These are phyloP conservation scores for Musa itinerans DNA, from an alignment of 176 grass and related monocot genomes.

Conservation along the genomic window DNA sequence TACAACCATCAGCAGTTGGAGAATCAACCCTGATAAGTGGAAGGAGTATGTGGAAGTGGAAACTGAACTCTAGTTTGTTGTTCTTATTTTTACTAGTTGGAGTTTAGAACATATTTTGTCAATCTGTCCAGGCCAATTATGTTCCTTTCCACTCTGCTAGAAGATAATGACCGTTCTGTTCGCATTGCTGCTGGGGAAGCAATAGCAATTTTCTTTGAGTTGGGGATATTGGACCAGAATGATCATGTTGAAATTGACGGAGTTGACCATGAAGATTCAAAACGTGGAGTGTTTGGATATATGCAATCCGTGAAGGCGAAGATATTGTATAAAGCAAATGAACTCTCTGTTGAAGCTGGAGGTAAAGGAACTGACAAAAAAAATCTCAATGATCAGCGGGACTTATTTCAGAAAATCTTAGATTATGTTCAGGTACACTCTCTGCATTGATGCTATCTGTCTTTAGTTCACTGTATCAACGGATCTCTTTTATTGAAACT, in stretches of 20 bases:
- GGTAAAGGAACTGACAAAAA: conserved; percentile 96
- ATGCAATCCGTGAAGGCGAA: conserved; percentile 87
- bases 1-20: conserved; percentile 73
- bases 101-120: background rate
- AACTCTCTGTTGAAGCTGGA: conserved; percentile 70
- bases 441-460: conserved; percentile 1
- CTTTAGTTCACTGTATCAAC: background rate
- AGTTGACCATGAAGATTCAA: conserved; percentile 35
- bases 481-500: background rate
- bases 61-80: conserved; percentile 11
- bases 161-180: conserved; percentile 65
- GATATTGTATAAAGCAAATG: conserved; percentile 50
- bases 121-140: conserved; percentile 41
- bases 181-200: conserved; percentile 97
- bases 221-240: conserved; percentile 55
- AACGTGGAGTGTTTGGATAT: conserved; percentile 53
- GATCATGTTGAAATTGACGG: conserved; percentile 37
- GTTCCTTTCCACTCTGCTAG: conserved; percentile 74
- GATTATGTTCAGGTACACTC: conserved; percentile 72
- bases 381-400: conserved; percentile 83
- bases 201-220: conserved; percentile 73
- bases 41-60: conserved; percentile 50
- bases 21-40: conserved; percentile 82
- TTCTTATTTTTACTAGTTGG: background rate
- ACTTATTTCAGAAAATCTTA: conserved; percentile 74